These are phyloP conservation scores for Dunaliella salina DNA, from an alignment of 163 green algal genomes.

Conservation along the genomic window DNA sequence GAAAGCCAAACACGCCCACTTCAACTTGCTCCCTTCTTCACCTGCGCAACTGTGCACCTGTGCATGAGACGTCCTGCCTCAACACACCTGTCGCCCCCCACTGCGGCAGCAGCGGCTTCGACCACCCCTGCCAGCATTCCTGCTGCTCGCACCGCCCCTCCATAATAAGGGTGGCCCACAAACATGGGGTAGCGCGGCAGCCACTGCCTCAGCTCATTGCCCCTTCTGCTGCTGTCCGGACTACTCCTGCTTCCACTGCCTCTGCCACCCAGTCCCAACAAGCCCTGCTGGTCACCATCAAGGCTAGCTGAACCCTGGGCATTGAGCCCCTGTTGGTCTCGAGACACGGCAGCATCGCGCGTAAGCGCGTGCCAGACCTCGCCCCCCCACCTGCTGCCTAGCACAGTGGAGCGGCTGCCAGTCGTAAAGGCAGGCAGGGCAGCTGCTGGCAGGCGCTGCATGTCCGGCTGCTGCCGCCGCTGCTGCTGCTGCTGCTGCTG, in stretches of 20 bases:
- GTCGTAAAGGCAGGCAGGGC: neutral
- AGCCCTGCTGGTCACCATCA: too few species aligned
- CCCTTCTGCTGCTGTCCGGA: too few species aligned
- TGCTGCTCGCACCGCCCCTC: neutral
- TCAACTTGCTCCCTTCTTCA: too few species aligned
- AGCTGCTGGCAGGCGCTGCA: neutral
- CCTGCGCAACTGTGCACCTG: too few species aligned
- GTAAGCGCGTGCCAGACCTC: neutral
- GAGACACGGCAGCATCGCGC: neutral
- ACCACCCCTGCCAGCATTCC: neutral
- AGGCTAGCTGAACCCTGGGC: too few species aligned
- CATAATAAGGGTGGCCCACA: neutral
- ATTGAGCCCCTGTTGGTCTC: too few species aligned
- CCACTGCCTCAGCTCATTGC: neutral
- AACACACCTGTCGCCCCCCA: neutral
- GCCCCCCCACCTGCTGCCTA: neutral
- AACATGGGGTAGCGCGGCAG: neutral
- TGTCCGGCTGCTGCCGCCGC: neutral
- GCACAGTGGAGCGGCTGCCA: neutral
- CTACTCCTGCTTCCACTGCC: neutral
- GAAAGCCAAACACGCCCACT: too few species aligned
- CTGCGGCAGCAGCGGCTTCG: neutral
- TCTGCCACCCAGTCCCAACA: too few species aligned
- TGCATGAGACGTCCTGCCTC: too few species aligned
- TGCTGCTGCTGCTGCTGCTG: too few species aligned